These are phyloP conservation scores for Psidium friedrichsthalianum DNA, from an alignment of 345 rosid genomes.

Conservation along the genomic window DNA sequence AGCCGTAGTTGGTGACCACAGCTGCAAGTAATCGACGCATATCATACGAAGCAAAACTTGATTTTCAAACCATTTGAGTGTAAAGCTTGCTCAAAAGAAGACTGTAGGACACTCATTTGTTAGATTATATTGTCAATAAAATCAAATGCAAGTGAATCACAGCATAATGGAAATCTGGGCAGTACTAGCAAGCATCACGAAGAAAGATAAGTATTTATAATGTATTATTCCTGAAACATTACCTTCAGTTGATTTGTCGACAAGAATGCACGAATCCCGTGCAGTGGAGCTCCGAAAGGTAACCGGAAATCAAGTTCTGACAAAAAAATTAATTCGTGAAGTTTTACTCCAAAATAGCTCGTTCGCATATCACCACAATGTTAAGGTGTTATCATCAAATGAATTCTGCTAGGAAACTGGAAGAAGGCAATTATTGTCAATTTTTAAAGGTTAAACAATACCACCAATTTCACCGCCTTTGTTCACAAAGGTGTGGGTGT, in stretches of 20 bases:
- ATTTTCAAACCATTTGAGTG: background rate
- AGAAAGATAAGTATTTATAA: background rate
- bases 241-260: constrained; percentile 89
- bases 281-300: constrained; percentile 89
- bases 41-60: background rate
- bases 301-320: constrained; percentile 97
- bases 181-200: background rate
- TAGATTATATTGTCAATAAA: background rate
- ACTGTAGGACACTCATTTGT: background rate
- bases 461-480: constrained; percentile 87
- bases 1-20: background rate
- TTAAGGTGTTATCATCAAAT: background rate
- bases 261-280: constrained; percentile 81
- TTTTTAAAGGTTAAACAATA: constrained; percentile 1
- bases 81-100: background rate
- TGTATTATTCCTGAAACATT: background rate
- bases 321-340: background rate
- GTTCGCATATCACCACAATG: background rate
- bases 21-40: background rate
- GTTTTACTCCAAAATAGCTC: background rate
- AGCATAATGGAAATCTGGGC: background rate
- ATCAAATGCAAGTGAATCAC: background rate
- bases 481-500: constrained; percentile 94
- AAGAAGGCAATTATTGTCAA: background rate
- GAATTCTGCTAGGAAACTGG: background rate